Evolutionary conservation across 2,329 filamentous ascomycete genomes (phyloP), one percentile per base, ranked within the genome.

Genomic region (Pseudopyricularia javanii): DNA sequence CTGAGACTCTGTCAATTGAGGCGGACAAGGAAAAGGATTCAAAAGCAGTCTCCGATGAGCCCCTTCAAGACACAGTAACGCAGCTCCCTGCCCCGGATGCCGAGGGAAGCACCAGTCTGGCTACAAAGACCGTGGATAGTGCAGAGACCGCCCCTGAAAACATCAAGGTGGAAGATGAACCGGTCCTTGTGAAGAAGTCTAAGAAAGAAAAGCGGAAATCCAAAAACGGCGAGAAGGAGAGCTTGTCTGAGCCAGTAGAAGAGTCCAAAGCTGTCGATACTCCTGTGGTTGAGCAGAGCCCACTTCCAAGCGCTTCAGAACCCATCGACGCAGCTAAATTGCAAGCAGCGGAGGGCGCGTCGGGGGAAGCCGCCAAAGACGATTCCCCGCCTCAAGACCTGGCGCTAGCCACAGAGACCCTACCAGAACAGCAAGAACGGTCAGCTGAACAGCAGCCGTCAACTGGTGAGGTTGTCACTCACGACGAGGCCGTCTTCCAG

Each of bases 141-240:
- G 47, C 26, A 34, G 47, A 49, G 47, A 9, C 28, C n/a, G n/a
- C 47, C 12, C 7, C 20, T 4, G n/a, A 32, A 28, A 24, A 48
- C n/a, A 17, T 12, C 24, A 12, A n/a, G 15, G 26, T 15, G 6
- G 47, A 17, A n/a, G 22, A 32, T 28, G 48, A 52, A 24, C n/a
- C 33, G 40, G 30, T 22, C 17, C 26, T 56, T 15, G 45, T 56
- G 4, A 63, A 64, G 54, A 62, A 60, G 54, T 59, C 59, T 17
- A 67, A 64, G 54, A 65, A 68, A 53, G 61, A 69, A 45, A 68
- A 66, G 57, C 69, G 66, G 53, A 66, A 66, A 17, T 32, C 47
- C 48, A 43, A 56, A 24, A 51, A 33, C 7, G 40, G 15, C 24
- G 40, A 15, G 20, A 17, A 15, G 11, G 40, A 20, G 9, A 4